Base-by-base conservation (phyloP, 2,329 filamentous ascomycete genomes). In the Stagonosporopsis rhizophila region DNA sequence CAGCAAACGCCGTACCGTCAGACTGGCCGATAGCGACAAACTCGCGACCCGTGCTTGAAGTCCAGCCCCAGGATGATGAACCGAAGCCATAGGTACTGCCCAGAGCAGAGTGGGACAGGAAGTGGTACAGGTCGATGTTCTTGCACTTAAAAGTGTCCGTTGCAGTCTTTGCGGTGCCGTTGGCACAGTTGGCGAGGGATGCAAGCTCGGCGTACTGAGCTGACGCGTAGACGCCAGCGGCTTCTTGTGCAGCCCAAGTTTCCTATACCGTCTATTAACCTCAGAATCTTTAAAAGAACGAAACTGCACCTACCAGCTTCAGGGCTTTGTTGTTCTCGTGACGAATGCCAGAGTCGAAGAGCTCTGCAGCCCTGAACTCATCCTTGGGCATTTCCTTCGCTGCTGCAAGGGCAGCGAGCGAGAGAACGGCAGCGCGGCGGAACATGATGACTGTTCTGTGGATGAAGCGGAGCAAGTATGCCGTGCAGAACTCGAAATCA, bases 21-120 rank as follows among this genome's bases (percentile, higher is more conserved):
- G 78, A 78, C 62, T 85, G 83, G 1, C 80, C 82, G 59, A 84
- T 80, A 59, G 81, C 81, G 40, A 82, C 77, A 51, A 85, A 84
- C 58, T 85, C 83, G 20, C 83, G 81, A 23, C 82, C 82, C 39
- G 80, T 77, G 0, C 74, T 71, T 15, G 81, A 79, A 0, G 81
- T 82, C 82, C 83, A 84, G 59, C 65, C 83, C 82, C 82, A 85
- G 0, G 80, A 82, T 2, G 76, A 78, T 15, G 77, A 79, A 7
- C 79, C 79, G 44, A 78, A 75, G 28, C 77, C 78, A 19, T 63
- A 70, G 22, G 64, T 71, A 60, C 80, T 82, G 6, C 83, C 84
- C 1, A 87, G 78, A 25, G 80, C 79, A 3, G 79, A 77, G 62
- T 87, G 84, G 35, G 78, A 80, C 40, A 83, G 71, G 72, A 87